Evolutionary conservation across 2,329 filamentous ascomycete species (phyloP), one percentile per base, ranked within the genome.

Genomic region (Ilyonectria robusta): DNA sequence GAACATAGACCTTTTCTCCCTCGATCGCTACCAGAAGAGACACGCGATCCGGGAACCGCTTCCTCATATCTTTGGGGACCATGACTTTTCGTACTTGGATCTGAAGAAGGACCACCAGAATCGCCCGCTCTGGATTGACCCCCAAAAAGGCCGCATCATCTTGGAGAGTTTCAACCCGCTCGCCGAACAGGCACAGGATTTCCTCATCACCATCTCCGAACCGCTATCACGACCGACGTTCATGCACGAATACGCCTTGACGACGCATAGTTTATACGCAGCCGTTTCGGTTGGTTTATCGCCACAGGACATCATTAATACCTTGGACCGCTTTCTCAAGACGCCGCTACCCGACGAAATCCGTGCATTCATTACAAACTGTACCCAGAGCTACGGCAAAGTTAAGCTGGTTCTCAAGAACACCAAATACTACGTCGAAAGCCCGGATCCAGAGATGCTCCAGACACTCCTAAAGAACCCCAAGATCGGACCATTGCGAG

Each of bases 371-470:
- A 95, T 95, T 71, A 83, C 82, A 29, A 90, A 90, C 67, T 96
- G 94, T 69, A 97, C 94, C 6, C 91, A 93, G 70, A 96, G 93
- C 59, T 98, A 96, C 78, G 96, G 96, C 71, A 98, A 98, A 81
- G 94, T 98, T 62, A 96, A 97, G 80, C 89, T 98, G 59, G 96
- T 98, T 50, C 82, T 98, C 70, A 97, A 97, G 80, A 93, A 98
- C 76, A 98, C 95, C 69, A 93, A 94, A 72, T 98, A 97, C 81
- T 98, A 93, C 74, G 91, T 98, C 68, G 96, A 99, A 81, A 98
- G 93, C 75, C 92, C 93, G 21, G 95, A 98, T 79, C 92, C 94
- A 13, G 87, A 91, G 11, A 93, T 98, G 78, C 86, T 98, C 64
- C 94, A 97, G 80, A 92, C 88, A 76, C 86, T 98, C n/a, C 86